phyloP scores from a whole-genome alignment of 306 rosid species.

The Cicer judaicum region DNA sequence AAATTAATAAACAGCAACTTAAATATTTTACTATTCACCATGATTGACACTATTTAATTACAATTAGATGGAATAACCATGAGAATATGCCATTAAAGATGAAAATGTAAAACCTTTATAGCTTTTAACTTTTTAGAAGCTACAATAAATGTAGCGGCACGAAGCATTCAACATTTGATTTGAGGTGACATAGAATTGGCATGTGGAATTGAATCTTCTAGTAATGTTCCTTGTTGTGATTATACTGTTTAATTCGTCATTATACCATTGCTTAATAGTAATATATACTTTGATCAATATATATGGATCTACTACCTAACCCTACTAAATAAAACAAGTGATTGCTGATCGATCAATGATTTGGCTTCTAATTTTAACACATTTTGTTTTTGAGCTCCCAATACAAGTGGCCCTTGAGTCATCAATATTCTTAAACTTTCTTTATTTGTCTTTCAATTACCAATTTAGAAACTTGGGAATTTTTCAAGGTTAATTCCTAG shows the following conservation, averaged over 20 bases:
- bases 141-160: not conserved
- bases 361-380: constrained; percentile 45
- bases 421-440: constrained; percentile 51
- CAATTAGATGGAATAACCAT: constrained; percentile 31
- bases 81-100: constrained; percentile 42
- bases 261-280: not conserved
- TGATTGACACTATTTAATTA: not conserved
- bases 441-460: constrained; percentile 17
- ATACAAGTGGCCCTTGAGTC: constrained; percentile 66
- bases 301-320: constrained; percentile 45
- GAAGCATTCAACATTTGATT: constrained; percentile 32
- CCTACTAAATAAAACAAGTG: constrained; percentile 38
- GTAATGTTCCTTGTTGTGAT: not conserved
- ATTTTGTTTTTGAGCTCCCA: constrained; percentile 42
- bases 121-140: constrained; percentile 16
- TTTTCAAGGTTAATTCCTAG: not conserved
- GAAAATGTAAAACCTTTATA: constrained; percentile 23
- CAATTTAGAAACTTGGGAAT: constrained; percentile 40
- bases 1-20: not conserved
- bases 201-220: constrained; percentile 25
- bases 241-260: constrained; percentile 38
- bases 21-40: not conserved
- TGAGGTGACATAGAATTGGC: not conserved
- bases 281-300: constrained; percentile 35
- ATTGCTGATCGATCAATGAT: constrained; percentile 45